Conservation (phyloP, 805 yeast species). For the Wickerhamiella hasegawae region DNA sequence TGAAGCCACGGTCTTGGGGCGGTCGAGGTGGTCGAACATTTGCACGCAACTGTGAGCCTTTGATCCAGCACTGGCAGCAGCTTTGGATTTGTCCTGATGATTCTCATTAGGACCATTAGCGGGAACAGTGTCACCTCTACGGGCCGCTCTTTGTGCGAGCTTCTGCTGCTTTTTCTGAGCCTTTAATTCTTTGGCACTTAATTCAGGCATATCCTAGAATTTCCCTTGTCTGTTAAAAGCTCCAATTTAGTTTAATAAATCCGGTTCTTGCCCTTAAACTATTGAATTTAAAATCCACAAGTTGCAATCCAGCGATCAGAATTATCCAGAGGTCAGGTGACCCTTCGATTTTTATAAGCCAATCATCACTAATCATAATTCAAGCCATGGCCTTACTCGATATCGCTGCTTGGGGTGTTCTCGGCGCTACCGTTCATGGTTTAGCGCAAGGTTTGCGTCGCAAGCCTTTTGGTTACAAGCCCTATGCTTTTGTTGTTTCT, state of each 20-base stretch:
- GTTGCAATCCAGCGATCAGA: too few species aligned
- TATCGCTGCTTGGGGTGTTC: conserved; percentile 16
- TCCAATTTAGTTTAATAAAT: too few species aligned
- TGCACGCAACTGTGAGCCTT: conserved; percentile 6
- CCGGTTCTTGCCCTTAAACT: too few species aligned
- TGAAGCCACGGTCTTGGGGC: conserved; percentile 26
- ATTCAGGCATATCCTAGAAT: neutral
- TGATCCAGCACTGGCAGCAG: neutral
- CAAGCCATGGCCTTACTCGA: conserved; percentile 13
- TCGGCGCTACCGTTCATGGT: conserved; percentile 16
- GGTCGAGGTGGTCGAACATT: conserved; percentile 25
- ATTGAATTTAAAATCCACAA: too few species aligned
- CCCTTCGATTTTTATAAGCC: too few species aligned
- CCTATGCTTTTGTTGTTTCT: conserved; percentile 18
- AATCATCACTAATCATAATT: neutral
- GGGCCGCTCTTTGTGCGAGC: conserved; percentile 84
- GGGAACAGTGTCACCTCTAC: conserved; percentile 46
- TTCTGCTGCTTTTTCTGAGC: conserved; percentile 79
- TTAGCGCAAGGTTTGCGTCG: conserved; percentile 22
- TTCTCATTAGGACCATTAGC: conserved; percentile 7
- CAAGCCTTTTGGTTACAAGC: conserved; percentile 22
- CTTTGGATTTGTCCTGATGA: too few species aligned
- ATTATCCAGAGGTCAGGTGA: too few species aligned
- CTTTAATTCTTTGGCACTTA: conserved; percentile 63
- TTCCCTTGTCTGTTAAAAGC: too few species aligned